Evolutionary conservation across 1,284 basidiomycete species (phyloP).

Genomic region (Trichosporon coremiiforme): DNA sequence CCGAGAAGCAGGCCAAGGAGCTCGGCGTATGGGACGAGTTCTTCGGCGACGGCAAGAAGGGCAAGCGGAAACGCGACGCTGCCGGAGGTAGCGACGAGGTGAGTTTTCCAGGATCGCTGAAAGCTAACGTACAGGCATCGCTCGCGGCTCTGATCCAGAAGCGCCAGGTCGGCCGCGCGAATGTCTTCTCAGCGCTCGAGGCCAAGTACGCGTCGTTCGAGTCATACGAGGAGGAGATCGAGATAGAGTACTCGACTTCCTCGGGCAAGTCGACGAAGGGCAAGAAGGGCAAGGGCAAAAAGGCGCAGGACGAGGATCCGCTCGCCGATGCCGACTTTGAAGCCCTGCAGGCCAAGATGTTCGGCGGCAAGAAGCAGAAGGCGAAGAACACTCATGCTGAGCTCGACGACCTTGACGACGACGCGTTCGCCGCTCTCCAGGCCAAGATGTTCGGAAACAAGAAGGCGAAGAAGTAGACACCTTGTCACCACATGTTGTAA

Average conservation of each 20-base stretch:
- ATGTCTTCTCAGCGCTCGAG: conserved; percentile 74
- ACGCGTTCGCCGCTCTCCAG: conserved; percentile 52
- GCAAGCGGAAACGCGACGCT: conserved; percentile 65
- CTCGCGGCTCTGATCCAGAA: conserved; percentile 81
- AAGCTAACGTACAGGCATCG: conserved; percentile 58
- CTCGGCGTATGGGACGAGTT: conserved; percentile 95
- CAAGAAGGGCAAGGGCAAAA: conserved; percentile 33
- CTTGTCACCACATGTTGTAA: conserved; percentile 2
- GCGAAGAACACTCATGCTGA: conserved; percentile 27
- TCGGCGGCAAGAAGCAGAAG: conserved; percentile 37
- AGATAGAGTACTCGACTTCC: not conserved
- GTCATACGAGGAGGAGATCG: conserved; percentile 34
- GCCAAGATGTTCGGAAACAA: conserved; percentile 50
- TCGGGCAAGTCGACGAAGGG: conserved; percentile 38
- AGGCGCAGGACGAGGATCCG: conserved; percentile 22
- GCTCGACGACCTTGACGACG: conserved; percentile 50
- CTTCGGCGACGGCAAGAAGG: conserved; percentile 76
- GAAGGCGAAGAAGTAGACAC: conserved; percentile 10
- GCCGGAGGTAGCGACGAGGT: conserved; percentile 33
- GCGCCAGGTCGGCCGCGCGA: conserved; percentile 67
- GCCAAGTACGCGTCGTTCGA: conserved; percentile 67
- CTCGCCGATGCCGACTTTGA: conserved; percentile 51
- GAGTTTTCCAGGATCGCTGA: not conserved
- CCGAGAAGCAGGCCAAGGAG: conserved; percentile 80
- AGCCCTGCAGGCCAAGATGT: conserved; percentile 51